These are phyloP conservation scores for Paracoccidioides brasiliensis DNA, from an alignment of 2,329 filamentous ascomycete species.

Conservation along the genomic window DNA sequence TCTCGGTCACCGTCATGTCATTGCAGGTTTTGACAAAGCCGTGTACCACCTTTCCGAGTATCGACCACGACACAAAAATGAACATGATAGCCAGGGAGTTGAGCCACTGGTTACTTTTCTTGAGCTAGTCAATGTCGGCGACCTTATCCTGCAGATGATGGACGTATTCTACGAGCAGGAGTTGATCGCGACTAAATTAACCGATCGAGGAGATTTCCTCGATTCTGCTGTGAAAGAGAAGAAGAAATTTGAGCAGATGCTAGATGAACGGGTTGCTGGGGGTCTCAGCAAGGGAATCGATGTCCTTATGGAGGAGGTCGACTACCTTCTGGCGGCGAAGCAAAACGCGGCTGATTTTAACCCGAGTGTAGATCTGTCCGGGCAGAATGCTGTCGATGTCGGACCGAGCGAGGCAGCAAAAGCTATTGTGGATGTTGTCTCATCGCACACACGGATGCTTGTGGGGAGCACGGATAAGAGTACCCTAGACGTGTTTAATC, in stretches of 20 bases:
- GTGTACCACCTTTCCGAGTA: slow-evolving; percentile 84
- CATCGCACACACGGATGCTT: slow-evolving; percentile 82
- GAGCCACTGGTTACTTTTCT: slow-evolving; percentile 90
- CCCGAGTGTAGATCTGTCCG: slow-evolving; percentile 38
- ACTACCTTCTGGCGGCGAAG: slow-evolving; percentile 82
- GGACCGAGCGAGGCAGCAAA: slow-evolving; percentile 68
- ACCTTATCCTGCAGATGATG: slow-evolving; percentile 96
- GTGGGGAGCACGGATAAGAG: slow-evolving; percentile 93
- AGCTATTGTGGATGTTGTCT: slow-evolving; percentile 72
- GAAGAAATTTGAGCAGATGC: slow-evolving; percentile 97
- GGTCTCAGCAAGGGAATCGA: slow-evolving; percentile 97
- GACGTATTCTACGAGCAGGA: slow-evolving; percentile 98
- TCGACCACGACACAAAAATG: slow-evolving; percentile 59
- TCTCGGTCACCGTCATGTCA: slow-evolving; percentile 75
- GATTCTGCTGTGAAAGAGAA: slow-evolving; percentile 86
- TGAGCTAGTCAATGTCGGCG: slow-evolving; percentile 93
- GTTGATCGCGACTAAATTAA: slow-evolving; percentile 65
- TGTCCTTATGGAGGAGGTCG: slow-evolving; percentile 95
- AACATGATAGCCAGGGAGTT: slow-evolving; percentile 59
- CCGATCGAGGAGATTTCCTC: slow-evolving; percentile 87
- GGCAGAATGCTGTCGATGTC: slow-evolving; percentile 24
- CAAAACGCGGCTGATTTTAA: slow-evolving; percentile 87
- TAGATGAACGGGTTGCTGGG: slow-evolving; percentile 90
- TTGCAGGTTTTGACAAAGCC: slow-evolving; percentile 84
- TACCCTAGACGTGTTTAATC: slow-evolving; percentile 96